These are phyloP conservation scores for Abrus pulchellus DNA, from an alignment of 306 rosid species.

Conservation along the genomic window DNA sequence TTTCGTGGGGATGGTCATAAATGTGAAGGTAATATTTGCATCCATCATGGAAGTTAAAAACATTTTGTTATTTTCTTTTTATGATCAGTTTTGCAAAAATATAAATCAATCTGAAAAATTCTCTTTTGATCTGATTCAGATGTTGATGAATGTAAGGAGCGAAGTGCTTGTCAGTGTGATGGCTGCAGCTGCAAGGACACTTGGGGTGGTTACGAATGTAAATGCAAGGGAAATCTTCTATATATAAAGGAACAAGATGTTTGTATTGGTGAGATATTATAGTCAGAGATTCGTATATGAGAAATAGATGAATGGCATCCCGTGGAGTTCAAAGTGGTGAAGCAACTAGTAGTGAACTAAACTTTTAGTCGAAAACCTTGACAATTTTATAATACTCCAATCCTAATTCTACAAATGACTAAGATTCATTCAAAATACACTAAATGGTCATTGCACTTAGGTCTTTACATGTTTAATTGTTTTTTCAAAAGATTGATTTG, in stretches of 20 bases:
- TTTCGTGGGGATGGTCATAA: slow-evolving; percentile 74
- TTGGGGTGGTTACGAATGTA: slow-evolving; percentile 66
- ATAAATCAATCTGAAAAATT: slow-evolving; percentile 13
- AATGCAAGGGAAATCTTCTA: slow-evolving; percentile 64
- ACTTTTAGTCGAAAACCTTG: not conserved
- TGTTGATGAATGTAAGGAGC: slow-evolving; percentile 61
- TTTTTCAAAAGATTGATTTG: too few species aligned
- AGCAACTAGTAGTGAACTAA: slow-evolving; percentile 10
- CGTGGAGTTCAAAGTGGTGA: slow-evolving; percentile 4
- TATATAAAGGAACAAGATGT: slow-evolving; percentile 61
- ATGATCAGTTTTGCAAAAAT: not conserved
- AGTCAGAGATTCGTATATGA: slow-evolving; percentile 5
- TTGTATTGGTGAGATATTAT: slow-evolving; percentile 57
- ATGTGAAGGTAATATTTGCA: slow-evolving; percentile 72
- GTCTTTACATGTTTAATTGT: slow-evolving; percentile 4
- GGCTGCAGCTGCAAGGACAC: slow-evolving; percentile 61
- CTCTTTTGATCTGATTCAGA: slow-evolving; percentile 51
- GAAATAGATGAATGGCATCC: slow-evolving; percentile 17
- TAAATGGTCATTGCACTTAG: not conserved
- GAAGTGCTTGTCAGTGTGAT: slow-evolving; percentile 61
- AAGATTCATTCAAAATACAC: not conserved
- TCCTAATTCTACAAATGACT: not conserved
- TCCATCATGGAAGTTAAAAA: slow-evolving; percentile 10
- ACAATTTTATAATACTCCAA: not conserved
- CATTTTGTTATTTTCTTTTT: not conserved